Percentiles rank a stretch among this genome's conserved stretches.
Evolutionary conservation across 257 asterid species (phyloP).

Genomic region (Solanum ahanhuiri): DNA sequence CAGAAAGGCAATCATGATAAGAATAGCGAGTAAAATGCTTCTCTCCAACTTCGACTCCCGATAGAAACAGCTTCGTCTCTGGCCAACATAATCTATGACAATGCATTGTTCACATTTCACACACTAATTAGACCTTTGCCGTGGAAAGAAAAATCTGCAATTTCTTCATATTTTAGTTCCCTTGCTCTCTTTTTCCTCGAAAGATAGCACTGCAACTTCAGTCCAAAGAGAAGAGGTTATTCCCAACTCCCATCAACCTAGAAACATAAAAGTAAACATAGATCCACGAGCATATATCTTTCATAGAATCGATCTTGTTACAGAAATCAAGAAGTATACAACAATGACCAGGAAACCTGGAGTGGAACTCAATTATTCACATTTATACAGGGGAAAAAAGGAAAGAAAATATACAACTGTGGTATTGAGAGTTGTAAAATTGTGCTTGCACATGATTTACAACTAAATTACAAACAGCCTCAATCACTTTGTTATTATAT

Average conservation of each 20-base stretch:
- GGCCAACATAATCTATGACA: not conserved
- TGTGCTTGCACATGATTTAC: conserved; percentile 23
- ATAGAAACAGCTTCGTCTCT: not conserved
- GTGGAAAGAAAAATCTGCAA: not conserved
- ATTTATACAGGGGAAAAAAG: not conserved
- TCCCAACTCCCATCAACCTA: not conserved
- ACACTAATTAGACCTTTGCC: not conserved
- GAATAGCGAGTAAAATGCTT: not conserved
- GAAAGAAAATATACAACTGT: not conserved
- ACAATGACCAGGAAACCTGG: not conserved
- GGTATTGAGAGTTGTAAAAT: not conserved
- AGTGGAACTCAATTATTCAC: not conserved
- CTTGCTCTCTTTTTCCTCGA: not conserved
- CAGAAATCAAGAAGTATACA: not conserved
- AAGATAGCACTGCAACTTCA: not conserved
- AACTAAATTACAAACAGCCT: conserved; percentile 14
- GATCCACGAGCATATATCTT: not conserved
- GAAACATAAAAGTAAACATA: not conserved
- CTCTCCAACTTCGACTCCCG: not conserved
- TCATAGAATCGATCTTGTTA: not conserved
- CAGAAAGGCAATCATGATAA: not conserved
- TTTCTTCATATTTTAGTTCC: not conserved
- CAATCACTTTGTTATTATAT: conserved; percentile 1
- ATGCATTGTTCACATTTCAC: not conserved
- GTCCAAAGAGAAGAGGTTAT: not conserved